A percentile compares a stretch with the other conserved stretches of the same genome.
phyloP scores from a whole-genome alignment of 139 green algal species.

The Haematococcus sp. region DNA sequence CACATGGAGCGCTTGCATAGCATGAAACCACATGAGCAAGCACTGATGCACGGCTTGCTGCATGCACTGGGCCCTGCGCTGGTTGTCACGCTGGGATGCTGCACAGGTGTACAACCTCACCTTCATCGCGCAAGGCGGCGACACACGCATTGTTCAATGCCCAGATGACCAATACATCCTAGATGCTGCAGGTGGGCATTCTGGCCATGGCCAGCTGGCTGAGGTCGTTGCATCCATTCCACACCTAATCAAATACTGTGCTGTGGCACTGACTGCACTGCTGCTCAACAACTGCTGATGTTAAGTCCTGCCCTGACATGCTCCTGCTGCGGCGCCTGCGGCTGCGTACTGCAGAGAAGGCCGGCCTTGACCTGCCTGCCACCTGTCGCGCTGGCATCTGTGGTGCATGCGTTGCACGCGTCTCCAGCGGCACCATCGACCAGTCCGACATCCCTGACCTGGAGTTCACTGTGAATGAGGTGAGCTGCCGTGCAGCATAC shows the following conservation, averaged over 20 bases:
- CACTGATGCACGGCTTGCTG: no score
- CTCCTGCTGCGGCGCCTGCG: background rate
- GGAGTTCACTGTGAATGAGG: conserved; percentile 74
- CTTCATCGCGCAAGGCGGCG: conserved; percentile 64
- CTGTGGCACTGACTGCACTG: background rate
- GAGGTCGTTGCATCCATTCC: background rate
- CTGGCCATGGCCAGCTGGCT: background rate
- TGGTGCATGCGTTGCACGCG: conserved; percentile 79
- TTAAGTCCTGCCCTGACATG: background rate
- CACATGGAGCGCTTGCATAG: no score
- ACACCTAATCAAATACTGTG: background rate
- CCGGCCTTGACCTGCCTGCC: conserved; percentile 86
- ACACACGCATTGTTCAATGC: conserved; percentile 46
- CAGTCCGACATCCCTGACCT: conserved; percentile 85
- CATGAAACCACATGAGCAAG: background rate
- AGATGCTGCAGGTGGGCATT: conserved; percentile 50
- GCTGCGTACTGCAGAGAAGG: conserved; percentile 43
- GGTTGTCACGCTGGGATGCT: no score
- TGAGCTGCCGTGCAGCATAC: background rate
- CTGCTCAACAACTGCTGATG: no score
- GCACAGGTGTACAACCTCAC: conserved; percentile 50
- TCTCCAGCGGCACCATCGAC: conserved; percentile 72
- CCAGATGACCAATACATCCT: conserved; percentile 87
- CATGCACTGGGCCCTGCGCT: no score
- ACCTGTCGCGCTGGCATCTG: conserved; percentile 84